Evolutionary conservation across 225 moss, liverwort and hornwort species (phyloP).

Genomic region (Lunularia cruciata): DNA sequence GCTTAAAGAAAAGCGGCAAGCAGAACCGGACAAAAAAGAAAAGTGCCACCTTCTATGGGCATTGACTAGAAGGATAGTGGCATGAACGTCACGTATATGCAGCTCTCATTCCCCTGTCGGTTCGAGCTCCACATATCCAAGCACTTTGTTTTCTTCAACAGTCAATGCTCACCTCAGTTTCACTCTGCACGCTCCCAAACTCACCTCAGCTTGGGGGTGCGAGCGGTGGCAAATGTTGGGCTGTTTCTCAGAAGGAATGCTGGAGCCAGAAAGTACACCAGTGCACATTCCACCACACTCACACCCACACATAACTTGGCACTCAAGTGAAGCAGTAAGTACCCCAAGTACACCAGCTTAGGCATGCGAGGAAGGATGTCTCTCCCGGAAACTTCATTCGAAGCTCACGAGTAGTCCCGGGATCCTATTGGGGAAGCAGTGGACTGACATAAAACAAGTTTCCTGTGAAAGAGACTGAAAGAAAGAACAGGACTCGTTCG

Average conservation of each 20-base stretch:
- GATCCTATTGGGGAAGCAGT: no score
- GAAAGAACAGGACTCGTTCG: no score
- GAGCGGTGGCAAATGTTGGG: background rate
- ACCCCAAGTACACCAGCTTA: no score
- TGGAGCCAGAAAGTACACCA: background rate
- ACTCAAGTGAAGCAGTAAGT: background rate
- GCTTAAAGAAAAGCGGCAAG: background rate
- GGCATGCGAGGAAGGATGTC: no score
- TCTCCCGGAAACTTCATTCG: no score
- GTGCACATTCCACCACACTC: no score
- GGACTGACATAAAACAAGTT: no score
- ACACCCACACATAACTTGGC: conserved; percentile 5
- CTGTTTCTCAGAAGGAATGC: background rate
- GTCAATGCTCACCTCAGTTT: background rate
- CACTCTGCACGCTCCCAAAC: no score
- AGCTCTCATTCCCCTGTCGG: background rate
- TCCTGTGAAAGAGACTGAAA: no score
- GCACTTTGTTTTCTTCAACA: background rate
- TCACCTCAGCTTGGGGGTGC: background rate
- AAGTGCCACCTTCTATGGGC: background rate
- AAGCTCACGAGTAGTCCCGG: no score
- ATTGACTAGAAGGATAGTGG: background rate
- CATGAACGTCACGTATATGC: background rate
- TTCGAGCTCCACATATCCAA: background rate
- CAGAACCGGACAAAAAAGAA: background rate